Evolutionary conservation across 208 protist genomes (phyloP).

Genomic region (Endotrypanum monterogeii): DNA sequence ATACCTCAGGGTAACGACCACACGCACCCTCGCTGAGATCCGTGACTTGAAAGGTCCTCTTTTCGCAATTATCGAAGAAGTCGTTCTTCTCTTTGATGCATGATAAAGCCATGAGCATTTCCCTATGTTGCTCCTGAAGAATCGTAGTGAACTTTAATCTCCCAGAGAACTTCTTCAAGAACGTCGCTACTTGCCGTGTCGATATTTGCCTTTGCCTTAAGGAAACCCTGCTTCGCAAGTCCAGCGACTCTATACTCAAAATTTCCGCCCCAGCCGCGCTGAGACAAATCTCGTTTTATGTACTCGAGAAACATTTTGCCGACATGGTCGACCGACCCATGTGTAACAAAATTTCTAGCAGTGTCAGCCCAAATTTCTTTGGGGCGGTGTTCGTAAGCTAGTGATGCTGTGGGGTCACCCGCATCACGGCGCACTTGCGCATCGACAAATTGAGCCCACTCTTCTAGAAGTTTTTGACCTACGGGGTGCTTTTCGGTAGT

Average conservation of each 20-base stretch:
- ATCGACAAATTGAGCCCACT: slow-evolving; percentile 70
- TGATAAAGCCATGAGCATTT: background rate
- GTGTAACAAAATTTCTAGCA: slow-evolving; percentile 44
- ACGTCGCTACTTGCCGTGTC: slow-evolving; percentile 44
- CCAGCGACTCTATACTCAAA: slow-evolving; percentile 88
- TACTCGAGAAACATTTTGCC: slow-evolving; percentile 87
- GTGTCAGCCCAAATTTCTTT: slow-evolving; percentile 79
- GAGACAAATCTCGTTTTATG: slow-evolving; percentile 66
- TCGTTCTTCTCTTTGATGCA: no score
- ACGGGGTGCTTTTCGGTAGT: slow-evolving; percentile 61
- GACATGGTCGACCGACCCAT: slow-evolving; percentile 79
- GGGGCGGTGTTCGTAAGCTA: slow-evolving; percentile 30
- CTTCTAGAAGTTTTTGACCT: slow-evolving; percentile 63
- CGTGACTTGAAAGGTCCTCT: background rate
- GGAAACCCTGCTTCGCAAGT: slow-evolving; percentile 66
- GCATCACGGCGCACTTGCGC: slow-evolving; percentile 40
- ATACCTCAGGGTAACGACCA: background rate
- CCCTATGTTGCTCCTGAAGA: slow-evolving; percentile 23
- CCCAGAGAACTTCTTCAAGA: slow-evolving; percentile 57
- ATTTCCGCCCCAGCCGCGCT: slow-evolving; percentile 76
- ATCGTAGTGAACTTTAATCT: slow-evolving; percentile 83
- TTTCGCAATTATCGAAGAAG: no score
- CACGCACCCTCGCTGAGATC: no score
- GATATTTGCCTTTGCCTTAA: slow-evolving; percentile 69
- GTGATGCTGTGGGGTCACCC: slow-evolving; percentile 28